Evolutionary conservation across 1,284 basidiomycete genomes (phyloP), one percentile per base, ranked within the genome.

Genomic region (Schizophyllum amplum): DNA sequence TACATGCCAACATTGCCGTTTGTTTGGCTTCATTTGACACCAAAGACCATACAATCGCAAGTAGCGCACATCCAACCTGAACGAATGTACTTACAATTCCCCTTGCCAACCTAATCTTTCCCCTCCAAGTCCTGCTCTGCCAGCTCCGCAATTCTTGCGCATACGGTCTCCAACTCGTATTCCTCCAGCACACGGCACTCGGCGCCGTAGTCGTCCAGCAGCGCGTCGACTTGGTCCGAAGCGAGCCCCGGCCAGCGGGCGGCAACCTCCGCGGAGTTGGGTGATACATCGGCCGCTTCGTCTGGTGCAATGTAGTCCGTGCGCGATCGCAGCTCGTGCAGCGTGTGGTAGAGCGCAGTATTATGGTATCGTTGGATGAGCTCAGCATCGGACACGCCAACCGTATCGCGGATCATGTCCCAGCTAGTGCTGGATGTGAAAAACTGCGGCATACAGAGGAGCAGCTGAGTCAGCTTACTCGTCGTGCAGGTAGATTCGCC

Each of bases 401-500:
- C 73, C 0, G 90, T 90, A 65, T 81, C 79, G 46, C 81, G 79
- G 55, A 94, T 82, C 9, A 70, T 68, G 54, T 82, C 72, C 90
- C 91, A 93, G 66, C 90, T 93, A 63, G 52, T 60, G 27, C 53
- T 23, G 58, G 49, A 61, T 49, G 4, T 17, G 54, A 48, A 6
- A 22, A n/a, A n/a, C n/a, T n/a, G 54, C 17, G 47, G 46, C n/a
- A 24, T 21, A 47, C 51, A 51, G 13, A 53, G 6, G 53, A 47
- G 62, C 66, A 24, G 46, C 51, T 33, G n/a, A 25, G 20, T 42
- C 1, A 7, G 74, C 85, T 64, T 67, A 95, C 92, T 97, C 85
- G 68, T 98, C 94, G 55, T 90, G 84, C 49, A 90, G 77, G 66
- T 92, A 95, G 51, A 95, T 82, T 25, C 95, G 77, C 46, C 94